A percentile compares a stretch with the other conserved stretches of the same genome.
Conservation (phyloP, 352 stramenopile species). For the Peronospora farinosa region DNA sequence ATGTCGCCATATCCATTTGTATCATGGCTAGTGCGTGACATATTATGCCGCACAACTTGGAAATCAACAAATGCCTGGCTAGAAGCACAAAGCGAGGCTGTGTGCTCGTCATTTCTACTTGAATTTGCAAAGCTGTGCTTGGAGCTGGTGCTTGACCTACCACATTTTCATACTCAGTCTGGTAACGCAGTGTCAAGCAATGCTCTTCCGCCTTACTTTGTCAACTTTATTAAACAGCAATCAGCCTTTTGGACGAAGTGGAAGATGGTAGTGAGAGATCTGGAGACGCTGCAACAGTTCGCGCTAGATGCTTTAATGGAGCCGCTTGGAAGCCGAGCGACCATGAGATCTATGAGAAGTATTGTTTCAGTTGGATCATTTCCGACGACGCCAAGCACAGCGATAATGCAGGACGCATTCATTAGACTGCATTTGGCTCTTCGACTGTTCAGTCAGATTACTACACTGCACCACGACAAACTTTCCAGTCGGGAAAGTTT, state of each 20-base stretch:
- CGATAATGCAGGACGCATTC: conserved; percentile 75
- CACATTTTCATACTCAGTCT: conserved; percentile 54
- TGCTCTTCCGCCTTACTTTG: conserved; percentile 74
- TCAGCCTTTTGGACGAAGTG: conserved; percentile 61
- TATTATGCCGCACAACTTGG: conserved; percentile 76
- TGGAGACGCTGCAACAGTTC: conserved; percentile 55
- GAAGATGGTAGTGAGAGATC: conserved; percentile 53
- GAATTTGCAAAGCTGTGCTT: conserved; percentile 73
- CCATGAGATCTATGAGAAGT: conserved; percentile 7
- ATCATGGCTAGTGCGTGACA: conserved; percentile 78
- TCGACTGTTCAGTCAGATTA: conserved; percentile 56
- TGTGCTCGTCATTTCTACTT: conserved; percentile 62
- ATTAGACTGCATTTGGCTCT: conserved; percentile 62
- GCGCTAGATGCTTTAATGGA: conserved; percentile 53
- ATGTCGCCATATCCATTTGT: conserved; percentile 73
- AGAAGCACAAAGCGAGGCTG: conserved; percentile 38
- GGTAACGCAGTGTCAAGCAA: conserved; percentile 50
- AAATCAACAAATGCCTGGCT: conserved; percentile 72
- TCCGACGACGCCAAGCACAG: conserved; percentile 35
- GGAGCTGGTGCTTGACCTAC: conserved; percentile 68
- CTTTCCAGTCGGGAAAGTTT: conserved; percentile 46
- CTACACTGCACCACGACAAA: conserved; percentile 47
- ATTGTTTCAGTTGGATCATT: conserved; percentile 24
- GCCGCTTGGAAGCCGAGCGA: conserved; percentile 29
- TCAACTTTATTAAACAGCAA: conserved; percentile 85